These are phyloP conservation scores for Suhomyces canberraensis DNA, from an alignment of 805 yeast genomes.

Conservation along the genomic window DNA sequence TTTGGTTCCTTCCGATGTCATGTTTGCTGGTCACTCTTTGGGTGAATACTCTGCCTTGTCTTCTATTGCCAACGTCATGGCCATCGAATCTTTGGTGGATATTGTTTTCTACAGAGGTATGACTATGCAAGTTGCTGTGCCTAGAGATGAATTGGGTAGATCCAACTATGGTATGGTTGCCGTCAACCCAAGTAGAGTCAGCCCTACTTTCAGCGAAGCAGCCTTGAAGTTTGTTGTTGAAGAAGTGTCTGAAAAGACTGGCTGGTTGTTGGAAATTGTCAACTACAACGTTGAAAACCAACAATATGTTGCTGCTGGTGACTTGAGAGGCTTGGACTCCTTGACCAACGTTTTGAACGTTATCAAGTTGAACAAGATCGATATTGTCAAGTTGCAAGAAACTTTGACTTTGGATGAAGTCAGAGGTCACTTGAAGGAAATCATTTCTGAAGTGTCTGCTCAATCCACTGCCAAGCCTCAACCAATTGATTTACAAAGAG, in stretches of 20 bases:
- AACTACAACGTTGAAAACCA: constrained; percentile 97
- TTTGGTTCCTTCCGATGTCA: constrained; percentile 84
- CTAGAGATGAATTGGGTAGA: constrained; percentile 92
- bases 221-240: constrained; percentile 94
- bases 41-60: constrained; percentile 99
- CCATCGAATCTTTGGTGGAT: constrained; percentile 93
- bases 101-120: constrained; percentile 99
- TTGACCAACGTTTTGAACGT: constrained; percentile 90
- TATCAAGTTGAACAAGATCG: constrained; percentile 90
- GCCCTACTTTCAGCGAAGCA: constrained; percentile 84
- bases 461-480: constrained; percentile 85
- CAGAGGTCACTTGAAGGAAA: constrained; percentile 81
- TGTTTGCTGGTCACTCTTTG: constrained; percentile 98
- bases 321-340: constrained; percentile 90
- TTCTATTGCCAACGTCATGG: constrained; percentile 97
- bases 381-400: constrained; percentile 82
- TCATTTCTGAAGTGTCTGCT: constrained; percentile 79
- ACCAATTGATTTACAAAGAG: constrained; percentile 96
- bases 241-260: constrained; percentile 76
- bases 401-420: constrained; percentile 83
- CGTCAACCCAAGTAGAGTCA: constrained; percentile 92
- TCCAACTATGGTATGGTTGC: constrained; percentile 99
- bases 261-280: constrained; percentile 96
- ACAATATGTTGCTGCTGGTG: constrained; percentile 99
- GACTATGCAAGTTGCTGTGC: constrained; percentile 99